Percentiles rank a stretch among this genome's conserved stretches.
phyloP scores from a whole-genome alignment of 768 basidiomycete species.

The Pulveroboletus sp. region DNA sequence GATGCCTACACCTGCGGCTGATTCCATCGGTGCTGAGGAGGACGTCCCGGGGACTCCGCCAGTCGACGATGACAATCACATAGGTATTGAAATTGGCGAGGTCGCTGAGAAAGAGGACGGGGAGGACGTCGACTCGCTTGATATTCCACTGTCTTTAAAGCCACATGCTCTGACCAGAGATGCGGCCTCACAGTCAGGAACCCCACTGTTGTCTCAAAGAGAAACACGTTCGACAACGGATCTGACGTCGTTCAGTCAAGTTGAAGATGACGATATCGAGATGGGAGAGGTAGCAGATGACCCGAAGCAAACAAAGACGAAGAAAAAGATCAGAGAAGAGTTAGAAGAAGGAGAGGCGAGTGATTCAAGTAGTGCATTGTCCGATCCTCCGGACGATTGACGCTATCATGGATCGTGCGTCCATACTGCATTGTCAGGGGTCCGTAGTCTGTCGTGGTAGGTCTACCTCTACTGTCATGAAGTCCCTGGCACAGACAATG shows the following conservation, averaged over 20 bases:
- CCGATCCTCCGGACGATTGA: constrained; percentile 66
- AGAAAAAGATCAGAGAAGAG: constrained; percentile 62
- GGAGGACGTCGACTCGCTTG: constrained; percentile 33
- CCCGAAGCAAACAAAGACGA: constrained; percentile 41
- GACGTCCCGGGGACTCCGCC: constrained; percentile 17
- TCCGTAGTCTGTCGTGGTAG: constrained; percentile 25
- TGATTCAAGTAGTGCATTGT: constrained; percentile 71
- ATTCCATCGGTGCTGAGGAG: constrained; percentile 28
- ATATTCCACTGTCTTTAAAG: constrained; percentile 23
- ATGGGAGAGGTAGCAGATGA: constrained; percentile 89
- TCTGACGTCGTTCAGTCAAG: constrained; percentile 20
- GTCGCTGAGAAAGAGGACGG: constrained; percentile 35
- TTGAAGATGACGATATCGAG: constrained; percentile 68
- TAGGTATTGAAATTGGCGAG: constrained; percentile 41
- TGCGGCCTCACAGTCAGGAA: constrained; percentile 32
- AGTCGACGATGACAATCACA: constrained; percentile 32
- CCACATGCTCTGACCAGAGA: constrained; percentile 32
- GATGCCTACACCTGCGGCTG: constrained; percentile 48
- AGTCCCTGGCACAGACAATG: constrained; percentile 67
- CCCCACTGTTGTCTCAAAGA: constrained; percentile 26
- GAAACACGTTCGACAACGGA: constrained; percentile 17
- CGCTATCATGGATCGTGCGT: not conserved
- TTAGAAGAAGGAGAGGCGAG: constrained; percentile 86
- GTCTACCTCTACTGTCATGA: constrained; percentile 64
- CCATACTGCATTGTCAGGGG: constrained; percentile 4